Base-by-base conservation (phyloP, 1,284 basidiomycete species). In the Mycena sp. region DNA sequence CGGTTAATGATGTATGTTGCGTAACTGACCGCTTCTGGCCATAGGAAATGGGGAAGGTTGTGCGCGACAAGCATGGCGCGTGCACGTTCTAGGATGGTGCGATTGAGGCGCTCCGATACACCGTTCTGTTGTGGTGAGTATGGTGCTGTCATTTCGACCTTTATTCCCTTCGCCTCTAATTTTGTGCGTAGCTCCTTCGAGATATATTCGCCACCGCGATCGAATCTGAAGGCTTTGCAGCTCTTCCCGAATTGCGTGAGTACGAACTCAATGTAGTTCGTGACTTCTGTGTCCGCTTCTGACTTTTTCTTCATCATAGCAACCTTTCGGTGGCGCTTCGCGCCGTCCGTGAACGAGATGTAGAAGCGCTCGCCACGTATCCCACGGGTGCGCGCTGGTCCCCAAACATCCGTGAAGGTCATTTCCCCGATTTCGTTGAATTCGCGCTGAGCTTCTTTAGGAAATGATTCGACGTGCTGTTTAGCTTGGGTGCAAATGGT, bases 61-160 rank as follows among this genome's bases (percentile, higher is more conserved):
- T 80, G 76, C 6, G 78, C 81, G 5, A 83, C 77, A 0, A 85
- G 71, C 57, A 73, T 67, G 0, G 69, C 62, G 1, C 72, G 50
- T 6, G 64, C 61, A n/a, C 63, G 62, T 32, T 73, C 68, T 1
- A 67, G 58, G 1, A 73, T 60, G 0, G 71, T 75, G 3, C 70
- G 59, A 53, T 78, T 76, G 10, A 73, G 53, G 2, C 69, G 58
- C 62, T 80, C 73, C n/a, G 73, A 65, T n/a, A 71, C 61, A 14
- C 75, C 73, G 54, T 76, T 76, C 41, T 75, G 71, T 23, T 63
- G 21, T 6, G 58, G 38, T 26, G 58, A 61, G 35, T 65, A 51
- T 17, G 52, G 52, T 11, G 63, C 63, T 1, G 63, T 61, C 4
- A n/a, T 7, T 41, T 61, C 61, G 9, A 55, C 45, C 21, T 30